These are phyloP conservation scores for Stagonosporopsis rhizophila DNA, from an alignment of 2,329 filamentous ascomycete species.

Conservation along the genomic window DNA sequence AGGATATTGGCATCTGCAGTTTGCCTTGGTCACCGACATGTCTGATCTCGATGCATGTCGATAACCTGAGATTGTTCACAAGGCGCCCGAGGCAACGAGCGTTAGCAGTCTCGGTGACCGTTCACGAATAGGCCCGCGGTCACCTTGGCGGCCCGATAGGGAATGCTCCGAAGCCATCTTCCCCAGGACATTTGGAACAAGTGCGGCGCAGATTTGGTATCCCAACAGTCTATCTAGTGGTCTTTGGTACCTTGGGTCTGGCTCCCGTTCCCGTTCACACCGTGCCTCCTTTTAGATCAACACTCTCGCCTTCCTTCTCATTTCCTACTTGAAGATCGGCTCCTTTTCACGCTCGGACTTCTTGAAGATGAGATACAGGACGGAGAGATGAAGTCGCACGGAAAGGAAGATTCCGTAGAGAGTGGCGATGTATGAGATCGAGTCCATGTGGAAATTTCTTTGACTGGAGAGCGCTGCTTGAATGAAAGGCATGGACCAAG, in stretches of 20 bases:
- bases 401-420: neutral
- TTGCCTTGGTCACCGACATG: neutral
- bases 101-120: neutral
- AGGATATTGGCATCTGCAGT: neutral
- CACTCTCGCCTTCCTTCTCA: neutral
- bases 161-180: neutral
- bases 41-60: neutral
- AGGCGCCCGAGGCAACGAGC: neutral
- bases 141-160: conserved; percentile 8
- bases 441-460: neutral
- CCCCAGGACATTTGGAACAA: neutral
- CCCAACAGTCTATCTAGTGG: neutral
- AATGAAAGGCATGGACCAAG: neutral
- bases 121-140: neutral
- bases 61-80: neutral
- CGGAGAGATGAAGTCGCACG: neutral
- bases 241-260: no score
- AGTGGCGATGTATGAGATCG: neutral
- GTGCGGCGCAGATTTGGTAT: neutral
- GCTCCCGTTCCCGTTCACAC: neutral
- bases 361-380: conserved; percentile 3
- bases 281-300: neutral
- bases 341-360: neutral
- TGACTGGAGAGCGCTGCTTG: neutral
- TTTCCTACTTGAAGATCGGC: neutral